phyloP scores from a whole-genome alignment of 2,329 filamentous ascomycete genomes.

The Metarhizium album region DNA sequence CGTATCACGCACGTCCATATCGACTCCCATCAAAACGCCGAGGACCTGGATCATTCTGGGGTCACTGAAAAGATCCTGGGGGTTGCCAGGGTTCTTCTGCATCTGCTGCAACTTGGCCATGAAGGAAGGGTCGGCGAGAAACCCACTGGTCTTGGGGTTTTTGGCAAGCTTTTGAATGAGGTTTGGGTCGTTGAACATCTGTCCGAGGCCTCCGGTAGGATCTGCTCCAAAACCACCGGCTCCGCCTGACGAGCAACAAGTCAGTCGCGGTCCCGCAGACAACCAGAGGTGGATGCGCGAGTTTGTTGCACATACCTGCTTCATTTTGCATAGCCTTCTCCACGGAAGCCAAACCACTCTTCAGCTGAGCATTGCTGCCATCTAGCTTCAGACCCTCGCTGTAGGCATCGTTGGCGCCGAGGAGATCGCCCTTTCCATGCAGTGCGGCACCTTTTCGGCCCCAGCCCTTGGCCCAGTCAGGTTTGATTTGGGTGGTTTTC shows the following conservation, averaged over 20 bases:
- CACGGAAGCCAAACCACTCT: slow-evolving; percentile 75
- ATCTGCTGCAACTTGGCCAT: slow-evolving; percentile 82
- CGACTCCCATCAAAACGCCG: slow-evolving; percentile 84
- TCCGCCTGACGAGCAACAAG: neutral
- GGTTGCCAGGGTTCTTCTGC: slow-evolving; percentile 67
- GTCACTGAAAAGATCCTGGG: slow-evolving; percentile 75
- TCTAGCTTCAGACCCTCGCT: slow-evolving; percentile 92
- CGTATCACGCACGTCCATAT: slow-evolving; percentile 53
- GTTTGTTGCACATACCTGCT: slow-evolving; percentile 19
- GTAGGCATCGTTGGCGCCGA: slow-evolving; percentile 80
- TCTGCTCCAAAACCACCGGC: slow-evolving; percentile 38
- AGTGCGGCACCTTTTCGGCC: slow-evolving; percentile 84
- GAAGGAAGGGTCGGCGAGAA: slow-evolving; percentile 75
- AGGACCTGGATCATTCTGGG: slow-evolving; percentile 90
- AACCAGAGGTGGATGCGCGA: too few relatives aligned
- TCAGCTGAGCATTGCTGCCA: slow-evolving; percentile 82
- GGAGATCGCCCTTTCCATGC: slow-evolving; percentile 76
- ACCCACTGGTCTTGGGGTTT: slow-evolving; percentile 84
- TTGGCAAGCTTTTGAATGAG: slow-evolving; percentile 80
- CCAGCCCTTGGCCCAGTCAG: slow-evolving; percentile 97
- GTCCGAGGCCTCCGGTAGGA: slow-evolving; percentile 66
- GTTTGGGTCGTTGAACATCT: slow-evolving; percentile 90
- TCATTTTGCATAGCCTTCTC: slow-evolving; percentile 71
- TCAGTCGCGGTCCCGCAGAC: slow-evolving; percentile 4
- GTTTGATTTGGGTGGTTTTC: slow-evolving; percentile 90